Evolutionary conservation across 164 flowering plant genomes (phyloP).

Genomic region (Vitis labrusca): DNA sequence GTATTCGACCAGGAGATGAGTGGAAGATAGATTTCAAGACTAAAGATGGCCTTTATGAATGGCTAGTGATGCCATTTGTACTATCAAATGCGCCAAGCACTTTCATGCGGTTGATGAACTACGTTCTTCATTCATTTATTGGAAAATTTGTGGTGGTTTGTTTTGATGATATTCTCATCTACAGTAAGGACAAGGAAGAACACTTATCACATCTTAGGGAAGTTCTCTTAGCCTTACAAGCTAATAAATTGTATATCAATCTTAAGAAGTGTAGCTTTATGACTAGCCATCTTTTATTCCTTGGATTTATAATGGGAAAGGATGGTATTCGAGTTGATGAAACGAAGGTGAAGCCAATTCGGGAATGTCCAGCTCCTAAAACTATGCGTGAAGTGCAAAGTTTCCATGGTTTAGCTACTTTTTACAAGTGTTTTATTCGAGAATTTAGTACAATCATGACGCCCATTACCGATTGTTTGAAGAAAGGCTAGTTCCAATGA

Average conservation of each 20-base stretch:
- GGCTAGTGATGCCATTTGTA: no score
- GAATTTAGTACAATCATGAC: not conserved
- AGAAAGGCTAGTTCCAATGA: conserved; percentile 1
- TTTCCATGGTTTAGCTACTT: conserved; percentile 1
- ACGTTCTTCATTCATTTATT: no score
- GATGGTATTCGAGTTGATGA: not conserved
- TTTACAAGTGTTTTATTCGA: not conserved
- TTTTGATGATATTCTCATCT: no score
- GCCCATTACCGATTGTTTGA: not conserved
- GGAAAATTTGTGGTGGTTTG: no score
- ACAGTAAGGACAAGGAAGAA: no score
- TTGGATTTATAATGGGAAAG: not conserved
- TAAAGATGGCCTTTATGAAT: no score
- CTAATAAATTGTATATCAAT: not conserved
- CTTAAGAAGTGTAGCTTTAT: conserved; percentile 5
- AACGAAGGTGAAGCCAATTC: not conserved
- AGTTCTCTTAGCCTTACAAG: not conserved
- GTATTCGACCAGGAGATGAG: no score
- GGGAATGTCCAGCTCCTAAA: not conserved
- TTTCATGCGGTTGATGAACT: no score
- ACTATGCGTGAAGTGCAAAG: not conserved
- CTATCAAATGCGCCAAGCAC: no score
- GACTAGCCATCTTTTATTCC: not conserved
- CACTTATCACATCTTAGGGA: no score
- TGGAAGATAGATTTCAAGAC: no score